These are phyloP conservation scores for Wallacemonas sp. DNA, from an alignment of 208 protist species.

Conservation along the genomic window DNA sequence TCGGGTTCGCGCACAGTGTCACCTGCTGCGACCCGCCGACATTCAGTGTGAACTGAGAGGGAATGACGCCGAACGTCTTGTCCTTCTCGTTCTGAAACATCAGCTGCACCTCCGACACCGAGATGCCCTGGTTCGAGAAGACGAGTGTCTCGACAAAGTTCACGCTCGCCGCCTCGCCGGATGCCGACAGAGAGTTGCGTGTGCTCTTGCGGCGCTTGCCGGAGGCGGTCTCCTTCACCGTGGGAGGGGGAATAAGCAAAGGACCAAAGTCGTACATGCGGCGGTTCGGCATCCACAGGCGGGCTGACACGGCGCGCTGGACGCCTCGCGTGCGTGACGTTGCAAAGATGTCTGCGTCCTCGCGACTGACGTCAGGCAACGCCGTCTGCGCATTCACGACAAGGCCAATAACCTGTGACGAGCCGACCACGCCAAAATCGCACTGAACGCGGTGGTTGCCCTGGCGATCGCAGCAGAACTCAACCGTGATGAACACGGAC, in stretches of 20 bases:
- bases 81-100: constrained; percentile 84
- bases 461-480: constrained; percentile 76
- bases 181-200: not conserved
- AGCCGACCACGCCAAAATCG: constrained; percentile 84
- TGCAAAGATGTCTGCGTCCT: constrained; percentile 86
- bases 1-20: constrained; percentile 77
- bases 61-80: constrained; percentile 78
- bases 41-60: constrained; percentile 66
- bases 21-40: constrained; percentile 79
- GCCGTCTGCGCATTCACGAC: constrained; percentile 39
- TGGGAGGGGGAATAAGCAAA: constrained; percentile 74
- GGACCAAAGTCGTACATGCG: constrained; percentile 94
- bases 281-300: constrained; percentile 65
- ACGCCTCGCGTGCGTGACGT: constrained; percentile 33
- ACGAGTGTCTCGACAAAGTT: constrained; percentile 63
- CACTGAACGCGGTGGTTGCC: constrained; percentile 33
- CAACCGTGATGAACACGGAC: constrained; percentile 58
- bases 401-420: constrained; percentile 58
- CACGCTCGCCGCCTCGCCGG: not conserved
- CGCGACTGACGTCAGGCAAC: constrained; percentile 86
- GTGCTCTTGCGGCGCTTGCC: constrained; percentile 35
- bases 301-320: constrained; percentile 21
- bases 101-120: constrained; percentile 68
- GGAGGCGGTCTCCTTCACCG: constrained; percentile 8
- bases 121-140: constrained; percentile 90